Evolutionary conservation across 257 asterid species (phyloP), one percentile per base, ranked within the genome.

Genomic region (Verbena officinalis): DNA sequence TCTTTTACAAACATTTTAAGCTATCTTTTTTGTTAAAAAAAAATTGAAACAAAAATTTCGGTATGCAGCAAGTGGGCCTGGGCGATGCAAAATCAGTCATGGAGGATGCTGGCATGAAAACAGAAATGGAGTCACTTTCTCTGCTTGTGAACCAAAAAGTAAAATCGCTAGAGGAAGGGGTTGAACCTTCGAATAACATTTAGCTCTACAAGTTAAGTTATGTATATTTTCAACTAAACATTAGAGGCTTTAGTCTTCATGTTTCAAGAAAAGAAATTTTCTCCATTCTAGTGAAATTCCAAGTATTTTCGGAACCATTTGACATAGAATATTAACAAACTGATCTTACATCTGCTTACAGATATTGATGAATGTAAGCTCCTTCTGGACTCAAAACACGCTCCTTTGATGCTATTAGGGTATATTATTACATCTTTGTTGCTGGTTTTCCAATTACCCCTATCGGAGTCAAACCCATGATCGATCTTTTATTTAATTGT

Each of bases 341-440:
- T n/a, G n/a, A 14, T 23, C n/a, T n/a, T n/a, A n/a, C n/a, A n/a
- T n/a, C n/a, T n/a, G n/a, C n/a, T 30, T 39, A 45, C 81, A 88
- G 96, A 85, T n/a, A n/a, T n/a, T n/a, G n/a, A n/a, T n/a, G n/a
- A n/a, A n/a, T n/a, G 96, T 36, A 75, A 70, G 80, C 80, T 59
- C 80, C 80, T n/a, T 84, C 87, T 77, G 95, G 95, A 61, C 86
- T 87, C 67, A 87, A 87, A 69, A 87, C 95, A 12, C 95, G 95
- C 65, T 76, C 92, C 39, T 87, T 84, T 7, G 95, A 87, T 69
- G 80, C 92, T 40, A 87, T 87, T 33, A 71, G 92, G 88, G 92
- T 87, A 82, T 15, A 50, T 4, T 10, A 10, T 54, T 72, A 9
- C 59, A 56, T n/a, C n/a, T 30, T 30, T 30, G 3, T 30, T 30